These are phyloP conservation scores for Citrullus colocynthis DNA, from an alignment of 306 rosid genomes.

Conservation along the genomic window DNA sequence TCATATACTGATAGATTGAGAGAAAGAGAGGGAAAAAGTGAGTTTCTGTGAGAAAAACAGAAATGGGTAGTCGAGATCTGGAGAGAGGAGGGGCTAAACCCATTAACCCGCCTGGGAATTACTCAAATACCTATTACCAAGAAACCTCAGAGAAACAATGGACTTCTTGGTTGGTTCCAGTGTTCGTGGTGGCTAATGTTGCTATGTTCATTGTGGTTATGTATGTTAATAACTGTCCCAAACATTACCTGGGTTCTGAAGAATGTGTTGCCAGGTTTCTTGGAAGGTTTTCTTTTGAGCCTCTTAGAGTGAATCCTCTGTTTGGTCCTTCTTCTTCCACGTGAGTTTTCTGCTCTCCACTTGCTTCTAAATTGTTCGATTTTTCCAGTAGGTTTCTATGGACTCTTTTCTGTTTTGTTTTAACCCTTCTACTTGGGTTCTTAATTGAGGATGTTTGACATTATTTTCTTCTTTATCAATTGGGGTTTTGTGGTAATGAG, in stretches of 20 bases:
- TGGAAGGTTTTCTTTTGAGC: conserved; percentile 9
- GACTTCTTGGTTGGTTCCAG: conserved; percentile 13
- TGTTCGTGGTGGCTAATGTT: conserved; percentile 11
- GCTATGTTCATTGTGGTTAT: conserved; percentile 12
- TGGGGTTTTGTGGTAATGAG: not conserved
- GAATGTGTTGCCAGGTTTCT: conserved; percentile 9
- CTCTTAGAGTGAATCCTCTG: conserved; percentile 7
- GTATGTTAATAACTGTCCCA: conserved; percentile 3
- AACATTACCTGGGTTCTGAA: not conserved
- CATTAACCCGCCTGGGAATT: conserved; percentile 1
- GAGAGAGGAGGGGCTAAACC: not conserved
- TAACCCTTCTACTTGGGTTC: not conserved
- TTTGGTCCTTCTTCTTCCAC: conserved; percentile 11
- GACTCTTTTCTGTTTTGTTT: not conserved
- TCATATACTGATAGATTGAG: not conserved
- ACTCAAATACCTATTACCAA: not conserved
- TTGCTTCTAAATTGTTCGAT: not conserved
- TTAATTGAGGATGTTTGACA: not conserved
- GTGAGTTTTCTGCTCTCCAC: conserved; percentile 2
- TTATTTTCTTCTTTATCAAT: not conserved
- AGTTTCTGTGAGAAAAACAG: not conserved
- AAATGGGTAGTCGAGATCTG: conserved; percentile 10
- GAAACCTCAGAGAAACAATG: conserved; percentile 4
- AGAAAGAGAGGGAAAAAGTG: not conserved
- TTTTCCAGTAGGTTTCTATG: not conserved